phyloP scores from a whole-genome alignment of 257 asterid species.

The Capsicum pubescens region DNA sequence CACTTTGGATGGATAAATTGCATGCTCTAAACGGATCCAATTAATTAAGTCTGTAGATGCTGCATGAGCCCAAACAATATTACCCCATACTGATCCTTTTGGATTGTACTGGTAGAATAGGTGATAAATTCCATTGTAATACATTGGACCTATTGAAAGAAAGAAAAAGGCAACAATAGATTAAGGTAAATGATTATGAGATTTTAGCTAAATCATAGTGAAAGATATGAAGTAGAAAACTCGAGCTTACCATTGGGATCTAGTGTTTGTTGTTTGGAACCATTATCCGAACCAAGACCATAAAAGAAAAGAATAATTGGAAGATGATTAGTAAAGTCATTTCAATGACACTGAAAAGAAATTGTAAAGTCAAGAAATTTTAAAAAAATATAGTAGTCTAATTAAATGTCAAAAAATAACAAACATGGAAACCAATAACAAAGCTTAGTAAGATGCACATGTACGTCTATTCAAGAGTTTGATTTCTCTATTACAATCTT shows the following conservation, averaged over 20 bases:
- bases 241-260: conserved; percentile 70
- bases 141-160: not conserved
- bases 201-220: not conserved
- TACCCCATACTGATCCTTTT: not conserved
- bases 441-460: not conserved
- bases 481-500: no score
- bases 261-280: conserved; percentile 33
- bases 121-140: not conserved
- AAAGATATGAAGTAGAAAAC: not conserved
- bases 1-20: not conserved
- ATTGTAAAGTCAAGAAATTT: not conserved
- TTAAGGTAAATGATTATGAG: not conserved
- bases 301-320: conserved; percentile 7
- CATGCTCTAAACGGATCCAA: not conserved
- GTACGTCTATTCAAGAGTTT: not conserved
- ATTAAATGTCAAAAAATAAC: not conserved
- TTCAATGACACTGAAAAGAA: not conserved
- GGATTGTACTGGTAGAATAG: conserved; percentile 4
- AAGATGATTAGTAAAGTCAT: conserved; percentile 23
- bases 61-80: not conserved
- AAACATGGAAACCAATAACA: not conserved
- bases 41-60: not conserved
- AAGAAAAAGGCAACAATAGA: not conserved
- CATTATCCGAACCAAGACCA: conserved; percentile 35
- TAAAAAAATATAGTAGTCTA: not conserved